Evolutionary conservation across 331 rosid genomes (phyloP), one percentile per base, ranked within the genome.

Genomic region (Erythrophleum ivorense): DNA sequence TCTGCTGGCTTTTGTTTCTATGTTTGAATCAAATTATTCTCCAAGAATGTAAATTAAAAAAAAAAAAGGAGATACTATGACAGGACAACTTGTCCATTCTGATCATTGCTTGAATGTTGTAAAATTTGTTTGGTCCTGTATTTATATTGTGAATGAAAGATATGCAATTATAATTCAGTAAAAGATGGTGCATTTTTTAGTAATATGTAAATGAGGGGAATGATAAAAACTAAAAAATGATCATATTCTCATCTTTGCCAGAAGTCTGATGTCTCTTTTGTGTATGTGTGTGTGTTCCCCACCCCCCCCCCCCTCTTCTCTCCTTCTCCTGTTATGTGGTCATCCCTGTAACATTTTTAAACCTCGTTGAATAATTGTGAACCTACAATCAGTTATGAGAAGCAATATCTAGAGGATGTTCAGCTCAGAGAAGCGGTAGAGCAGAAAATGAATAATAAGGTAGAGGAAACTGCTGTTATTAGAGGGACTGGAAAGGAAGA

Each of bases 361-460:
- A 55, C 55, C n/a, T 46, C 71, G 15, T 53, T 68, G 9, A 15
- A 60, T 84, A 36, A 57, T 71, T 69, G 53, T 80, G 73, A 80
- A 71, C 67, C 72, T 74, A 54, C 80, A 31, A 79, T 81, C 92
- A 96, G 98, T 86, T 96, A 55, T 84, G 99, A 94, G 88, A 94
- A 90, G 88, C 85, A 81, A 80, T 96, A 90, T 85, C 83, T 86
- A 90, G 97, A 96, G 87, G 95, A 92, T 85, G 78, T 90, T 83
- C 93, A 90, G 85, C 91, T 87, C 79, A 86, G 87, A 88, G 93
- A 82, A 79, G 92, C 29, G 73, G 90, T 87, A 48, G 93, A 91
- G 83, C 83, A 90, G 84, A 76, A 78, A 64, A 82, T 81, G 80
- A 90, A 86, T 52, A 78, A 69, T 58, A 78, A 75, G 81, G 81